Evolutionary conservation across 768 basidiomycete genomes (phyloP).

Genomic region (Pleurotus eryngii): DNA sequence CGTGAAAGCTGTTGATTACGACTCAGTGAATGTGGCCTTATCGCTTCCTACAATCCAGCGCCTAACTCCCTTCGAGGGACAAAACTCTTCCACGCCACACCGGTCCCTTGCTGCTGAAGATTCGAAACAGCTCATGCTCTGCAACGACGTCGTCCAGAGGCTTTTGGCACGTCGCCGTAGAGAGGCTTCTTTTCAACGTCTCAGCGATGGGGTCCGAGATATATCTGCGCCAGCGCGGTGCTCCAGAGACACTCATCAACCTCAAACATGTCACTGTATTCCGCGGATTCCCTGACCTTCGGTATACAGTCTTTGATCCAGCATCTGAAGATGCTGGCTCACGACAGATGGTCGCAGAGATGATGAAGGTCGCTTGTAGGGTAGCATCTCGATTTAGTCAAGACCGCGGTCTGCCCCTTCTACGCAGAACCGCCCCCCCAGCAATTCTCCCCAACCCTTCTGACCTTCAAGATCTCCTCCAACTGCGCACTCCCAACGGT

Average conservation of each 20-base stretch:
- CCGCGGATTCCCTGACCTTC: slow-evolving; percentile 49
- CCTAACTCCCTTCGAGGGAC: slow-evolving; percentile 43
- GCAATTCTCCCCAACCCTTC: slow-evolving; percentile 17
- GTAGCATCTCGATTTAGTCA: slow-evolving; percentile 69
- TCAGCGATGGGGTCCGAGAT: slow-evolving; percentile 24
- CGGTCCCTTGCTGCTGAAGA: slow-evolving; percentile 9
- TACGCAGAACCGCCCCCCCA: slow-evolving; percentile 51
- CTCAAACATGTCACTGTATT: slow-evolving; percentile 28
- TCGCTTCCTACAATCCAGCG: slow-evolving; percentile 16
- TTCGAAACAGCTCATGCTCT: slow-evolving; percentile 25
- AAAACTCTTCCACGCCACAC: slow-evolving; percentile 2
- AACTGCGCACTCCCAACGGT: slow-evolving; percentile 42
- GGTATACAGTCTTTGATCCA: slow-evolving; percentile 38
- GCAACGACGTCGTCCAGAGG: slow-evolving; percentile 17
- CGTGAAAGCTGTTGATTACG: slow-evolving; percentile 61
- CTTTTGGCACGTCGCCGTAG: slow-evolving; percentile 15
- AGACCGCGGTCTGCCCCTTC: slow-evolving; percentile 56
- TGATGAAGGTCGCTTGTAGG: slow-evolving; percentile 78
- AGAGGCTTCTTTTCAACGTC: slow-evolving; percentile 20
- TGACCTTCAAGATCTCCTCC: slow-evolving; percentile 43
- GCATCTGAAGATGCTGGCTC: slow-evolving; percentile 34
- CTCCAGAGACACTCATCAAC: slow-evolving; percentile 16
- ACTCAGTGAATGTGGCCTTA: slow-evolving; percentile 55
- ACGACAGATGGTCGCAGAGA: slow-evolving; percentile 65
- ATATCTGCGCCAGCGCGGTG: slow-evolving; percentile 13